Percentiles rank a stretch among this genome's conserved stretches.
phyloP scores from a whole-genome alignment of 2,329 filamentous ascomycete species.

The Trichoderma sp. region DNA sequence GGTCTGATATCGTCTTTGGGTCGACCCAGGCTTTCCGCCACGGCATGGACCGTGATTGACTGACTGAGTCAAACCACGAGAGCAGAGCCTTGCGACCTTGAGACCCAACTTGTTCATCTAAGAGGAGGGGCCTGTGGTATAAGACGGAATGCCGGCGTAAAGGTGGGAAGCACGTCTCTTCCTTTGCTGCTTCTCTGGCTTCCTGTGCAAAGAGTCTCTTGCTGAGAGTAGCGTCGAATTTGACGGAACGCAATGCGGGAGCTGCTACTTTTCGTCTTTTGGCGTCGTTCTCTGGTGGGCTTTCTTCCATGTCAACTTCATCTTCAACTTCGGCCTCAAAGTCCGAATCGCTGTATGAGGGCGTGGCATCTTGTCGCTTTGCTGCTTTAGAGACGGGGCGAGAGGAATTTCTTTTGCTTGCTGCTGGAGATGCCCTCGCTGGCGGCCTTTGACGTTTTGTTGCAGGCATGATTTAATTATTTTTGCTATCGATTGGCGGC shows the following conservation, averaged over 20 bases:
- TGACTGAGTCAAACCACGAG: slow-evolving; percentile 53
- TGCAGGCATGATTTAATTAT: slow-evolving; percentile 4
- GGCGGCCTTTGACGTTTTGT: slow-evolving; percentile 8
- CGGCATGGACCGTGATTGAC: slow-evolving; percentile 53
- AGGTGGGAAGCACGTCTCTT: slow-evolving; percentile 23
- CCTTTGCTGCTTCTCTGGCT: not conserved
- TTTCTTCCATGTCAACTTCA: not conserved
- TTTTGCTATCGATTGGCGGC: not conserved
- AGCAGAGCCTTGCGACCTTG: slow-evolving; percentile 44
- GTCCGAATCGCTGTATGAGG: slow-evolving; percentile 3
- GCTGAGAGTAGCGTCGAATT: not conserved
- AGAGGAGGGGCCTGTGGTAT: slow-evolving; percentile 54
- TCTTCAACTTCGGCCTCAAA: slow-evolving; percentile 8
- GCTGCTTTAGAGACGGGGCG: not conserved
- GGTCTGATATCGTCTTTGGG: slow-evolving; percentile 34
- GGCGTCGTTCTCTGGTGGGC: not conserved
- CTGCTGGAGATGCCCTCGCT: not conserved
- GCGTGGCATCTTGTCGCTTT: not conserved
- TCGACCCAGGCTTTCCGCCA: slow-evolving; percentile 62
- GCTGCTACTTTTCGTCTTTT: slow-evolving; percentile 12
- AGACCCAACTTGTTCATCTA: slow-evolving; percentile 40
- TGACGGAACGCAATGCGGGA: slow-evolving; percentile 1
- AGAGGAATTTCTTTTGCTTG: not conserved
- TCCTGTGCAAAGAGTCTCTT: slow-evolving; percentile 20
- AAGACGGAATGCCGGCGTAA: slow-evolving; percentile 25